Evolutionary conservation across 192 early-diverging fungal species (phyloP).

Genomic region (Backusella circina): DNA sequence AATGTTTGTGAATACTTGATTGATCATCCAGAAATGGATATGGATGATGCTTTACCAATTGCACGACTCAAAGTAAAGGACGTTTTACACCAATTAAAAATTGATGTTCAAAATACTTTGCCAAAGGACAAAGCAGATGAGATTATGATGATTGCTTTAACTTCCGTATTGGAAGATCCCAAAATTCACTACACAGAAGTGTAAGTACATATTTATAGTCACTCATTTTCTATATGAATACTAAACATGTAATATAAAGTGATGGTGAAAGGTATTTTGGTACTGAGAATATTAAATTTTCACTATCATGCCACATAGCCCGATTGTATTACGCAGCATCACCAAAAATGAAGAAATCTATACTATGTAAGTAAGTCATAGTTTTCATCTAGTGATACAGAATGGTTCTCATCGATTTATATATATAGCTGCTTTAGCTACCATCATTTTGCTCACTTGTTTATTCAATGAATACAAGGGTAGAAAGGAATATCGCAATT

Average conservation of each 20-base stretch:
- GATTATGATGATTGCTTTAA: conserved; percentile 2
- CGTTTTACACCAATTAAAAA: not conserved
- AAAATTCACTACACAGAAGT: not conserved
- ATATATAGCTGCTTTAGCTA: not conserved
- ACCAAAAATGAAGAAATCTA: not conserved
- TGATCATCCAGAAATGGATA: not conserved
- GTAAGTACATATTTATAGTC: not conserved
- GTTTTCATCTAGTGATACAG: not conserved
- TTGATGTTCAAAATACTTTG: not conserved
- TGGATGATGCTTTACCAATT: not conserved
- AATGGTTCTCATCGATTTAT: not conserved
- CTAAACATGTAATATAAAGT: not conserved
- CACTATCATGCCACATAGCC: not conserved
- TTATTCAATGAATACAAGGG: not conserved
- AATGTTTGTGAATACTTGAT: not conserved
- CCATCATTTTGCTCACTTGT: not conserved
- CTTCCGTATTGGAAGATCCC: not conserved
- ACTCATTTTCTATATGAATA: not conserved
- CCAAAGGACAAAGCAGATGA: not conserved
- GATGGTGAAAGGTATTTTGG: not conserved
- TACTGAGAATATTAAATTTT: not conserved
- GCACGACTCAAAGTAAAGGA: not conserved
- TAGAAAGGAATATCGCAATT: not conserved
- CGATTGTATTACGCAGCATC: not conserved
- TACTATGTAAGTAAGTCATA: conserved; percentile 2